Evolutionary conservation across 805 yeast species (phyloP).

Genomic region (Saccharomyces mikatae): DNA sequence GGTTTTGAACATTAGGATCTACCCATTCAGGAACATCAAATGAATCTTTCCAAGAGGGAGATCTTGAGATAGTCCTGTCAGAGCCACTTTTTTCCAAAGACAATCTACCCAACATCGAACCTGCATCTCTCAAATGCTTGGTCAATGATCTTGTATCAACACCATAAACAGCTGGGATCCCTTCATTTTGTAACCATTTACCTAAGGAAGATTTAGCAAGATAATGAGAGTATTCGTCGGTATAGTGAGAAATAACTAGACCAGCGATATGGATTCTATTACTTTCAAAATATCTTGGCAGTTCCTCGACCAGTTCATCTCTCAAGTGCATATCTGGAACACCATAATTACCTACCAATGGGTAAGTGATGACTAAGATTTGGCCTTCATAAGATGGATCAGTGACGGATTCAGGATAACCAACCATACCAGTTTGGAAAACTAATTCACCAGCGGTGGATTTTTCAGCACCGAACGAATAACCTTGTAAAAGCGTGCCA

Average conservation of each 20-base stretch:
- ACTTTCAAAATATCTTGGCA: constrained; percentile 93
- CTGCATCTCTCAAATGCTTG: constrained; percentile 83
- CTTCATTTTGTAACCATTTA: constrained; percentile 84
- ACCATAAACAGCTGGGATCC: constrained; percentile 94
- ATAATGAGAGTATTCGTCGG: constrained; percentile 91
- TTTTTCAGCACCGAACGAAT: constrained; percentile 89
- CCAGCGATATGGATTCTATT: constrained; percentile 92
- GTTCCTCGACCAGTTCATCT: constrained; percentile 63
- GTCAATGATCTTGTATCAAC: constrained; percentile 95
- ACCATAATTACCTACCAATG: constrained; percentile 97
- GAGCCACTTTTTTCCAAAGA: constrained; percentile 45
- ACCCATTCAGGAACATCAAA: constrained; percentile 81
- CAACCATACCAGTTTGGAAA: constrained; percentile 99
- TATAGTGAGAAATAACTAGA: constrained; percentile 90
- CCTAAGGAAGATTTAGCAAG: constrained; percentile 90
- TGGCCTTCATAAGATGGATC: constrained; percentile 99
- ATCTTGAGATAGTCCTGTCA: constrained; percentile 24
- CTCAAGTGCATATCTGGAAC: constrained; percentile 80
- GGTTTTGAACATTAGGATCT: constrained; percentile 85
- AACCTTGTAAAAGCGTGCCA: constrained; percentile 84
- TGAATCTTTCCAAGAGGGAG: constrained; percentile 48
- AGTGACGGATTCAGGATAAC: constrained; percentile 95
- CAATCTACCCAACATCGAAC: constrained; percentile 88
- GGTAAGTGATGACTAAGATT: constrained; percentile 91
- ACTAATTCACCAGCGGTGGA: constrained; percentile 94